Evolutionary conservation across 257 asterid genomes (phyloP).

Genomic region (Solanum etuberosum): DNA sequence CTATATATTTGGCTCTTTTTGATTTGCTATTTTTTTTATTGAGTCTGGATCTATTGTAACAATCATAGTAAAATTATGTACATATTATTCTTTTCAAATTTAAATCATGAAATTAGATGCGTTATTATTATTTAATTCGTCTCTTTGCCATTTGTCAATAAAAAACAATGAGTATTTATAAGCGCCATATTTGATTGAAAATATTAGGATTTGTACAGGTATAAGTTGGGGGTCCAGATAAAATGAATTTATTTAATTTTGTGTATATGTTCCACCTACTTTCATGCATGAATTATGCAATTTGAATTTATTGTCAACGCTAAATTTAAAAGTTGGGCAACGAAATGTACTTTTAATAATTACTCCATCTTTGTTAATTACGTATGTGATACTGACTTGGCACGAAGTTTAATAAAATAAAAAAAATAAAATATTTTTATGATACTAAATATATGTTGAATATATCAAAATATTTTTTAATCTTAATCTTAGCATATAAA

Average conservation of each 20-base stretch:
- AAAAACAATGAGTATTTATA: background rate
- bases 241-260: background rate
- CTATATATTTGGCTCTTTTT: background rate
- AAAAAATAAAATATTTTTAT: background rate
- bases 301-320: background rate
- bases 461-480: background rate
- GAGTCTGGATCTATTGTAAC: background rate
- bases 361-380: background rate
- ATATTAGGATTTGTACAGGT: background rate
- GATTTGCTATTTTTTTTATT: background rate
- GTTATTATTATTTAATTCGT: background rate
- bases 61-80: no score
- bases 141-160: background rate
- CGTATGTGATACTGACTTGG: no score
- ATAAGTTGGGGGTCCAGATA: background rate
- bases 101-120: background rate
- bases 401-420: no score
- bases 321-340: background rate
- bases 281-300: background rate
- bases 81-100: background rate
- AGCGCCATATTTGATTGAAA: background rate
- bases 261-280: background rate
- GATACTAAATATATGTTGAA: background rate
- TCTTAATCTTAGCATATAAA: background rate
- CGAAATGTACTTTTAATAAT: background rate